Percentiles rank a stretch among this genome's conserved stretches.
Conservation (phyloP, 495 filamentous ascomycete species). For the Aspergillus olivimuriae region DNA sequence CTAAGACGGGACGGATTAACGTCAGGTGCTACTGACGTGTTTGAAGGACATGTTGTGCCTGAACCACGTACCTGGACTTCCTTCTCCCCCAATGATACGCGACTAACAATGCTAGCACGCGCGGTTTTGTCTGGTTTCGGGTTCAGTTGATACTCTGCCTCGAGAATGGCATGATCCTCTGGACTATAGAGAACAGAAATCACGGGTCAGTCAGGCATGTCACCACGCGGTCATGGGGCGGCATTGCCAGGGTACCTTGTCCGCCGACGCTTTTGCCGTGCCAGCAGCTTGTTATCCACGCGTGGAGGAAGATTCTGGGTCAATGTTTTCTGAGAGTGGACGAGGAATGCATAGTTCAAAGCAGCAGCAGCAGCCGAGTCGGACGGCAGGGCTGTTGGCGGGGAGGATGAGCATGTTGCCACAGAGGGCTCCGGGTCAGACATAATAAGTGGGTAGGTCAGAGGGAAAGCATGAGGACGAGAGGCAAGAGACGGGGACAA, state of each 20-base stretch:
- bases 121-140: conserved; percentile 89
- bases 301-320: conserved; percentile 55
- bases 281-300: conserved; percentile 62
- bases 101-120: conserved; percentile 73
- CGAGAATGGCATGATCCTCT: conserved; percentile 85
- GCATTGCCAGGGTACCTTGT: conserved; percentile 46
- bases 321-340: conserved; percentile 61
- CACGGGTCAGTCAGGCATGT: conserved; percentile 1
- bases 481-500: conserved; percentile 3
- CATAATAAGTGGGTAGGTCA: conserved; percentile 27
- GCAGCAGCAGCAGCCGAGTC: conserved; percentile 28
- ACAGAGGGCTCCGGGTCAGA: conserved; percentile 33
- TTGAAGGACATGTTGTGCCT: too few relatives aligned
- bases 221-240: conserved; percentile 1
- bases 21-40: too few relatives aligned
- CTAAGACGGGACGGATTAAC: too few relatives aligned
- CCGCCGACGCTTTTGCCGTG: conserved; percentile 61
- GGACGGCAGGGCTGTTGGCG: conserved; percentile 29
- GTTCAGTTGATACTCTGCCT: conserved; percentile 78
- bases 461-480: conserved; percentile 8
- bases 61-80: conserved; percentile 81
- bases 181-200: conserved; percentile 43
- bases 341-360: conserved; percentile 56
- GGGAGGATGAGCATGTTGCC: conserved; percentile 27
- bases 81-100: conserved; percentile 89